A percentile compares a stretch with the other conserved stretches of the same genome.
Evolutionary conservation across 257 asterid genomes (phyloP).

Genomic region (Solanum bulbocastanum): DNA sequence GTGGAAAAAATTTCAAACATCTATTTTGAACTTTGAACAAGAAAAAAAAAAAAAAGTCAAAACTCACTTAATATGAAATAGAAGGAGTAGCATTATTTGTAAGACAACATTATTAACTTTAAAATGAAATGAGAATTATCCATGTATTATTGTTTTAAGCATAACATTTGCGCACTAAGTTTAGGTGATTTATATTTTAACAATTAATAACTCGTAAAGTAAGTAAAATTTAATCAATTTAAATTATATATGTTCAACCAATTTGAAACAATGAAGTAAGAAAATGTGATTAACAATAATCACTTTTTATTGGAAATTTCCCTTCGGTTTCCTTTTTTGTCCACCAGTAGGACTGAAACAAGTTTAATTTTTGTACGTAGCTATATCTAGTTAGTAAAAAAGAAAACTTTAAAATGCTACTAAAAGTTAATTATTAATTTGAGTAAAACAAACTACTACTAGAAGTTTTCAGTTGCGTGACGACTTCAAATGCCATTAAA

Average conservation of each 20-base stretch:
- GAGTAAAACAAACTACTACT: neutral
- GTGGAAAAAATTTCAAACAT: too few relatives aligned
- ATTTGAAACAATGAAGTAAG: neutral
- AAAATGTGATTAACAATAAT: neutral
- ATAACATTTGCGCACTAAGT: neutral
- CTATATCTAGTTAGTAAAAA: neutral
- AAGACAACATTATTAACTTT: neutral
- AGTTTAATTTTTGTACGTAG: neutral
- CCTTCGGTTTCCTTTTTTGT: neutral
- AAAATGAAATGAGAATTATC: neutral
- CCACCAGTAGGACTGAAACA: neutral
- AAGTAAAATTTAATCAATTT: neutral
- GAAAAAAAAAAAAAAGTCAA: rapidly evolving
- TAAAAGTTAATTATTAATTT: neutral
- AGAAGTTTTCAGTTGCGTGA: neutral
- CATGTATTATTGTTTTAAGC: neutral
- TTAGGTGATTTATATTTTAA: neutral
- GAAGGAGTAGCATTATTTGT: too few relatives aligned
- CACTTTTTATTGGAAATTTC: neutral
- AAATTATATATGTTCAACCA: neutral
- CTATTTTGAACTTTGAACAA: too few relatives aligned
- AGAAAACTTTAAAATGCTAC: neutral
- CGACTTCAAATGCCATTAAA: neutral
- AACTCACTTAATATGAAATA: too few relatives aligned
- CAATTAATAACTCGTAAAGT: neutral